Base-by-base conservation (phyloP, 192 early-diverging fungal species). In the Coemansia sp. region DNA sequence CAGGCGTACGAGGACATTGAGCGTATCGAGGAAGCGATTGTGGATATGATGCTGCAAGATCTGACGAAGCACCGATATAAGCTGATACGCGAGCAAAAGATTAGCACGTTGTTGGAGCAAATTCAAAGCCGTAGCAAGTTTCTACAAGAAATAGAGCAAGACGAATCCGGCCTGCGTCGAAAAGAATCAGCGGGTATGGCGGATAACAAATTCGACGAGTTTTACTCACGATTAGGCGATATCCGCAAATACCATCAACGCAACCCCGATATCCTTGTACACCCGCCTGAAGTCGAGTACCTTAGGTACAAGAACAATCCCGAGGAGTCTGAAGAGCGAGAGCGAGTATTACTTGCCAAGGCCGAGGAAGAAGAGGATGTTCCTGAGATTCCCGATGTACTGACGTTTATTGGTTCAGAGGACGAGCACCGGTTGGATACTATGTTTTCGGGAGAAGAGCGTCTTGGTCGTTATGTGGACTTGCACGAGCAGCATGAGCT, bases 391-490 rank as follows among this genome's bases (percentile, higher is more conserved):
- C 38, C 32, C 6, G 52, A 70, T 53, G 42, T 53, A 35, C 67
- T 74, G 53, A 75, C 71, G 16, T 85, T 71, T 70, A 58, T 77
- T 19, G 40, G 67, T 19, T 66, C 70, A 72, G 92, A 88, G 19
- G 75, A 77, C 19, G 35, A 57, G 62, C 49, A 62, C 7, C 52
- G 62, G 47, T 63, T 98, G 38, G 95, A 99, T 55, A 90, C 86
- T 10, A 83, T 92, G 74, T 98, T 97, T 75, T 93, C 93, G n/a
- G 96, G 94, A 21, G 97, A 99, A 80, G 96, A 99, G 77, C 76
- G 84, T 3, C 63, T 87, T 39, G 95, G 97, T 49, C 85, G 88
- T 44, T 94, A 92, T 63, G 76, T 99, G 74, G 96, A 99, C 74
- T 82, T 99, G 26, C 88, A 98, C 66, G 87, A 78, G 19, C 75